These are phyloP conservation scores for Camelina laxa DNA, from an alignment of 345 rosid species.

Conservation along the genomic window DNA sequence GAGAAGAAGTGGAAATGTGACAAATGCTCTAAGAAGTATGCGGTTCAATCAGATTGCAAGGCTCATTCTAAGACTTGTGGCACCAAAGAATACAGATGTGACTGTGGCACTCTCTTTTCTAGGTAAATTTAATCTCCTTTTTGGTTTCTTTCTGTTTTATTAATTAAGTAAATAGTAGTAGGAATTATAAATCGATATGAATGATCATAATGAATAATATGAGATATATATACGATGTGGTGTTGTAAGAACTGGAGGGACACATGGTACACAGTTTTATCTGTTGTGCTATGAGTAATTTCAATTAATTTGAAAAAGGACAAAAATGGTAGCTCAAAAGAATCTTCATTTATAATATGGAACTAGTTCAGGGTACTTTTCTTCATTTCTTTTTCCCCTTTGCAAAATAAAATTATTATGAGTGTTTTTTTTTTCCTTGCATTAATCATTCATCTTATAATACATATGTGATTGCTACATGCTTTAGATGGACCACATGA, in stretches of 20 bases:
- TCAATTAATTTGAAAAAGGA: constrained; percentile 45
- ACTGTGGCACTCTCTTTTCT: constrained; percentile 92
- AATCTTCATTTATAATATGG: constrained; percentile 48
- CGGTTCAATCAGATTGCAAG: constrained; percentile 97
- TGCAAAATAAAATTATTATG: not conserved
- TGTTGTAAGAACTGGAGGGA: constrained; percentile 36
- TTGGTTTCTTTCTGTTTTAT: not conserved
- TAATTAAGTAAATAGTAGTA: constrained; percentile 15
- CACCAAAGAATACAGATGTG: constrained; percentile 92
- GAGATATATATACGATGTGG: constrained; percentile 2
- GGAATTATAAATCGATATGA: constrained; percentile 10
- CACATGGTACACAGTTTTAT: constrained; percentile 45
- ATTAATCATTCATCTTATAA: constrained; percentile 32
- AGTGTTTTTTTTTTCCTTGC: constrained; percentile 15
- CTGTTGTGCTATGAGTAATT: constrained; percentile 44
- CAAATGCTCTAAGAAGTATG: constrained; percentile 88
- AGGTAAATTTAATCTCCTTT: constrained; percentile 50
- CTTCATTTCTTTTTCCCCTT: not conserved
- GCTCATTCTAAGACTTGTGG: constrained; percentile 98
- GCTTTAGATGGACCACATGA: constrained; percentile 40
- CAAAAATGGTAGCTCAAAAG: constrained; percentile 45
- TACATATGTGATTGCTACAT: constrained; percentile 37
- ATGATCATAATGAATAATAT: constrained; percentile 13
- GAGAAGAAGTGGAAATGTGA: constrained; percentile 98
- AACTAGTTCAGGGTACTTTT: constrained; percentile 44